Conservation (phyloP, 164 flowering plant species). For the Warburgia ugandensis region DNA sequence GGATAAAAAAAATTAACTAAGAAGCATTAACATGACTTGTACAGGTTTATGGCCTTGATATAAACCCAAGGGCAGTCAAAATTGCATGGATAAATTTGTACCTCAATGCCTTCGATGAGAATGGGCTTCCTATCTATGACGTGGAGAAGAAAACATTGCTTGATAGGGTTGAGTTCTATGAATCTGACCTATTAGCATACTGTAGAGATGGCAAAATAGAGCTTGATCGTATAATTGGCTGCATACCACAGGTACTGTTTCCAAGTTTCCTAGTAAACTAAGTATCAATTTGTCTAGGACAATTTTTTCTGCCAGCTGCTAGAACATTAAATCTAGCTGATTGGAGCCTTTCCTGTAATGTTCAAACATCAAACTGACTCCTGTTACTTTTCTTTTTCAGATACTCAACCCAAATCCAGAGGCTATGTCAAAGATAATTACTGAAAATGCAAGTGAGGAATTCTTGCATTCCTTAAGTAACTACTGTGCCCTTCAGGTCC, state of each 20-base stretch:
- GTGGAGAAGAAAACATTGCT: conserved; percentile 74
- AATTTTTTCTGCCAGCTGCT: not conserved
- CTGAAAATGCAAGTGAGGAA: conserved; percentile 98
- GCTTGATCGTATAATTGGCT: conserved; percentile 93
- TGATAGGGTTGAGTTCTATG: conserved; percentile 95
- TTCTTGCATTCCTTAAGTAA: conserved; percentile 83
- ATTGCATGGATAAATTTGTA: conserved; percentile 88
- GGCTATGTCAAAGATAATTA: conserved; percentile 94
- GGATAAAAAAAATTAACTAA: not conserved
- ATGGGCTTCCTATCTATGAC: conserved; percentile 73
- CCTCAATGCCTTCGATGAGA: conserved; percentile 85
- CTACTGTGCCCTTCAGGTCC: conserved; percentile 96
- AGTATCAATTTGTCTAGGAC: too few species aligned
- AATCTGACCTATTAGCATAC: conserved; percentile 84
- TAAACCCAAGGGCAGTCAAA: conserved; percentile 95
- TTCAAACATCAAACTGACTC: not conserved
- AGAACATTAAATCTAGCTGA: not conserved
- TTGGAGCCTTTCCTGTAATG: not conserved
- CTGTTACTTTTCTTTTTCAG: conserved; percentile 30
- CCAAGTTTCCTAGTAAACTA: not conserved
- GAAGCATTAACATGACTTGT: conserved; percentile 4
- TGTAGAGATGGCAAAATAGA: conserved; percentile 70
- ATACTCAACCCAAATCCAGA: conserved; percentile 98
- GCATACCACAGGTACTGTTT: conserved; percentile 92
- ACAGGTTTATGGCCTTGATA: conserved; percentile 97